Base-by-base conservation (phyloP, 805 yeast species). In the Suhomyces sp. region DNA sequence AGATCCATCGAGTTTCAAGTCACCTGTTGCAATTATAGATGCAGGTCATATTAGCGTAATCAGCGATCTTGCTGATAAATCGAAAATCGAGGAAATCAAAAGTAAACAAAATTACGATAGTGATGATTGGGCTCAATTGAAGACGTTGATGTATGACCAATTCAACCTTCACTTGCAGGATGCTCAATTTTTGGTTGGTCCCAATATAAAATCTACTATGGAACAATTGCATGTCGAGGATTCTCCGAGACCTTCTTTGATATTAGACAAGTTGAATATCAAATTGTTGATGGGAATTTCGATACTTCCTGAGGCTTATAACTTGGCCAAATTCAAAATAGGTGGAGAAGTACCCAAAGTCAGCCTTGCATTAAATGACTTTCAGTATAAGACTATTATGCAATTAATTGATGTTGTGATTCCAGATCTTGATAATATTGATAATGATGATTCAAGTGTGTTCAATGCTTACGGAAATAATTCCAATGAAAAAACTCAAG, bases 21-120 rank as follows among this genome's bases (percentile, higher is more conserved):
- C 97, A 0, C 96, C 97, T 0, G 96, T 96, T 58, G 89, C 92
- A 3, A 83, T 94, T 17, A 77, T 94, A 50, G 98, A 94, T 76
- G 97, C 97, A 6, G 99, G 99, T 64, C 97, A 93, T 67, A 86
- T 96, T 23, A 85, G 90, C 57, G 83, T 94, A 13, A 71, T 76
- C 1, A 89, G 97, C 64, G 94, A 92, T 60, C 77, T 93, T 41
- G 94, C 85, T 3, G 88, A 87, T 46, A 83, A 83, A 57, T 78
- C 81, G 3, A 83, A 82, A 46, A 79, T 91, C 26, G 84, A 85
- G 48, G 85, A 84, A 53, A 82, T 91, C 46, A 89, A 85, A 62
- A 75, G 83, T 24, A 83, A 88, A 63, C 76, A 77, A 6, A 72
- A 71, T 54, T 87, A 86, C 63, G 72, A 80, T 1, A 77, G 72